Percentiles rank a stretch among this genome's conserved stretches.
Conservation (phyloP, 2,329 filamentous ascomycete genomes). For the Fusarium haematococcum region DNA sequence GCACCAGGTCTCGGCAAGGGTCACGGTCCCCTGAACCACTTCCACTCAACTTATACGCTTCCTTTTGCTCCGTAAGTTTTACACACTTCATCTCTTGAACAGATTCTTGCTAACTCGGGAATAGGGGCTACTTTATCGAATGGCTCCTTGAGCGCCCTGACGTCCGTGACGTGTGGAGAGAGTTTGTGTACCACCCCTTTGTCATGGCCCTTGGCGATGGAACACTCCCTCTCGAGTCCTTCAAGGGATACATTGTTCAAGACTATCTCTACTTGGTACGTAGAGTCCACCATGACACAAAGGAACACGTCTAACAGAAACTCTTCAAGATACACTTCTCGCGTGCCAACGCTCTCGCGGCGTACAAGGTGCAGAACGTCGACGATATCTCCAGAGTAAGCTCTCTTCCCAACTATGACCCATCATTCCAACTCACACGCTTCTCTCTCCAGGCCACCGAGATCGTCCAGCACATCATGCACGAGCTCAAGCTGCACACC, state of each 20-base stretch:
- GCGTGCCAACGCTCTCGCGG: conserved; percentile 84
- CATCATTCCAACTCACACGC: neutral
- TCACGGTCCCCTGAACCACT: conserved; percentile 81
- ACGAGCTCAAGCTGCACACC: conserved; percentile 85
- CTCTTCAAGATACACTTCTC: conserved; percentile 80
- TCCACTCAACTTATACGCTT: conserved; percentile 76
- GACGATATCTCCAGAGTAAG: conserved; percentile 76
- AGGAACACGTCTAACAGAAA: neutral
- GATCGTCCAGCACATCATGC: conserved; percentile 81
- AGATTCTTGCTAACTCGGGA: neutral
- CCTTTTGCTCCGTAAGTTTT: conserved; percentile 73
- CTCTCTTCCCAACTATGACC: neutral
- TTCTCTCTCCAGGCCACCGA: conserved; percentile 49
- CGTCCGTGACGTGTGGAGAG: conserved; percentile 79
- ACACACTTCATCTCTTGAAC: rapidly evolving
- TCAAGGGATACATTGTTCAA: conserved; percentile 90
- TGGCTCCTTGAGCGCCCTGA: conserved; percentile 82
- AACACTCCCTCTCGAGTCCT: conserved; percentile 78
- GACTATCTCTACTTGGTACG: conserved; percentile 89
- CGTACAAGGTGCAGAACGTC: conserved; percentile 84
- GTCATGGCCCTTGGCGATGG: conserved; percentile 82
- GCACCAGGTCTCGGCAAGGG: conserved; percentile 74
- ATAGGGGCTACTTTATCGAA: conserved; percentile 81
- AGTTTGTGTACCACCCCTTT: conserved; percentile 85
- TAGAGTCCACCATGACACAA: neutral